phyloP scores from a whole-genome alignment of 768 basidiomycete species.

The Lepiota venenata region DNA sequence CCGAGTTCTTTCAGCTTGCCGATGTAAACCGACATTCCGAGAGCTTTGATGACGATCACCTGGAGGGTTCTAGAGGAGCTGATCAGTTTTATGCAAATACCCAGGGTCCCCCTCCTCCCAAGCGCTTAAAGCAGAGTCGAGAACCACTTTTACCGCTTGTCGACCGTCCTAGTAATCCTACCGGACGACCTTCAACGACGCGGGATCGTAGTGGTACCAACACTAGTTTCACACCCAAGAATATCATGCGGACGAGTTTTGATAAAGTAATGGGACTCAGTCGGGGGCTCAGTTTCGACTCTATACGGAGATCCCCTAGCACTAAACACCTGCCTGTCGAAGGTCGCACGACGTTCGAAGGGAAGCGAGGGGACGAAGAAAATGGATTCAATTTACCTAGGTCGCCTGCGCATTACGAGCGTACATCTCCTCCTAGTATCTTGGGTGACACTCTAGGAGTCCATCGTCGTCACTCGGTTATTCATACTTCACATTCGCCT shows the following conservation, averaged over 20 bases:
- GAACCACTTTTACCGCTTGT: constrained; percentile 67
- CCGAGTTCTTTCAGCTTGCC: constrained; percentile 23
- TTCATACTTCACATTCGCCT: constrained; percentile 24
- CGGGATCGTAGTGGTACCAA: constrained; percentile 22
- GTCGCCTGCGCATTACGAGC: constrained; percentile 19
- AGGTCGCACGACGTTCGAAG: constrained; percentile 25
- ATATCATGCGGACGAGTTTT: constrained; percentile 53
- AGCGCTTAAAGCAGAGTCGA: constrained; percentile 58
- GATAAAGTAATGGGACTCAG: constrained; percentile 55
- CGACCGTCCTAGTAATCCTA: constrained; percentile 21
- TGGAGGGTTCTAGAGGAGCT: constrained; percentile 21
- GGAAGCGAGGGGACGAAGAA: constrained; percentile 33
- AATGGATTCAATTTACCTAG: constrained; percentile 17
- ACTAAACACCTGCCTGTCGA: constrained; percentile 19
- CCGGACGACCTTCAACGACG: constrained; percentile 22
- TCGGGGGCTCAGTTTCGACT: constrained; percentile 52
- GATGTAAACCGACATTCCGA: constrained; percentile 13
- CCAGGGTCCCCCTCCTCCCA: constrained; percentile 16
- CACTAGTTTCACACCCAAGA: constrained; percentile 18
- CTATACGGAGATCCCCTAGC: constrained; percentile 31
- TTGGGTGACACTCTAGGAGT: not conserved
- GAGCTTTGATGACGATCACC: constrained; percentile 18
- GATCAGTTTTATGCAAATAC: constrained; percentile 24
- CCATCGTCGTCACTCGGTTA: constrained; percentile 15
- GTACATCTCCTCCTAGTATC: constrained; percentile 1